Conservation (phyloP, 1,284 basidiomycete species). For the Puccinia polysora region DNA sequence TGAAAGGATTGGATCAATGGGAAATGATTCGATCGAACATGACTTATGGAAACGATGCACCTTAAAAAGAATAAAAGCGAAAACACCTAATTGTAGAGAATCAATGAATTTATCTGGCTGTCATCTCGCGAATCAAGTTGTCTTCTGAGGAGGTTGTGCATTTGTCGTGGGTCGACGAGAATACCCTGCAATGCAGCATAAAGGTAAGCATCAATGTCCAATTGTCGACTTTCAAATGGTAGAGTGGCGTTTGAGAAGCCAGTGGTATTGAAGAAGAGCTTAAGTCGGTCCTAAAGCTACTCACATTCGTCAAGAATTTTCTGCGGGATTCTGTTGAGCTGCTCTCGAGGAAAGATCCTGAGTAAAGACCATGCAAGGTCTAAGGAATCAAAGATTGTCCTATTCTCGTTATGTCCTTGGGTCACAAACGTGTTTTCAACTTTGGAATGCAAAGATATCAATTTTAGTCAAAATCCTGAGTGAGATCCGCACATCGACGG, state of each 20-base stretch:
- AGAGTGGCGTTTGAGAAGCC: not conserved
- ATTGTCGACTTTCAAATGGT: not conserved
- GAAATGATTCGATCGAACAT: too few relatives aligned
- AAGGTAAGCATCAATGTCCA: not conserved
- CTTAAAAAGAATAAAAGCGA: too few relatives aligned
- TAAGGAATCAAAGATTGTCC: conserved; percentile 94
- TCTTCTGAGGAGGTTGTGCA: conserved; percentile 9
- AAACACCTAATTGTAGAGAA: too few relatives aligned
- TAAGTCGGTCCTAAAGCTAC: not conserved
- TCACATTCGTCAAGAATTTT: conserved; percentile 48
- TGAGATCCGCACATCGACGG: not conserved
- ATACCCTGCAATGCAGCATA: not conserved
- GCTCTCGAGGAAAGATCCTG: conserved; percentile 98
- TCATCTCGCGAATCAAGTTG: too few relatives aligned
- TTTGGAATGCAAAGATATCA: conserved; percentile 46
- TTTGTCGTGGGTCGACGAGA: conserved; percentile 12
- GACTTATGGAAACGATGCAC: too few relatives aligned
- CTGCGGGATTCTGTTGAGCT: conserved; percentile 69
- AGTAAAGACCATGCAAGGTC: conserved; percentile 96
- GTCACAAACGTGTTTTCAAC: conserved; percentile 53
- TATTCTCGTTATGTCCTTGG: conserved; percentile 83
- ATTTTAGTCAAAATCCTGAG: conserved; percentile 51
- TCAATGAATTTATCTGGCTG: too few relatives aligned
- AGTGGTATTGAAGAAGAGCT: not conserved
- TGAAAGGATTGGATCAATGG: too few relatives aligned